Evolutionary conservation across 352 stramenopile genomes (phyloP).

Genomic region (Phytopythium vexans): DNA sequence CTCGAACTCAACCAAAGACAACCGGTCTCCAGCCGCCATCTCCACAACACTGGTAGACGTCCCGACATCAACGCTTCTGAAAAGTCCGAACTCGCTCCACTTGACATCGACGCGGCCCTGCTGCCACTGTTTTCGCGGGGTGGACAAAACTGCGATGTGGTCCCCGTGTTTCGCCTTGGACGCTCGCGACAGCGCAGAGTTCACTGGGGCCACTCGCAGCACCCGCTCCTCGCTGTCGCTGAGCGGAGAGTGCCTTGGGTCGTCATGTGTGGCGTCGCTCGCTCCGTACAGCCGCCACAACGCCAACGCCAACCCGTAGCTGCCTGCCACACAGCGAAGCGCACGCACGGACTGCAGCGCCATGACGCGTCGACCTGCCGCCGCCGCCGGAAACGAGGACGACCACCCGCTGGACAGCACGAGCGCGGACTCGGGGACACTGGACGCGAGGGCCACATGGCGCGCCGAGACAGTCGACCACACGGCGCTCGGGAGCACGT

Average conservation of each 20-base stretch:
- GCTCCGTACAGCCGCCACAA: constrained; percentile 29
- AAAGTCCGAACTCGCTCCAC: constrained; percentile 8
- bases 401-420: constrained; percentile 12
- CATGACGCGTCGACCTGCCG: constrained; percentile 32
- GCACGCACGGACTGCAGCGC: constrained; percentile 45
- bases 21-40: neutral
- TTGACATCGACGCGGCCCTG: constrained; percentile 5
- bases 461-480: constrained; percentile 47
- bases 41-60: neutral
- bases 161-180: constrained; percentile 42
- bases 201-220: constrained; percentile 36
- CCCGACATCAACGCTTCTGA: neutral
- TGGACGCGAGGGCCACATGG: constrained; percentile 38
- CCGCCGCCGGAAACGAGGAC: constrained; percentile 6
- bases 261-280: neutral
- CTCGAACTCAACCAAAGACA: constrained; percentile 43
- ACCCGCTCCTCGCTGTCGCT: constrained; percentile 27
- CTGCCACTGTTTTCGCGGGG: constrained; percentile 1
- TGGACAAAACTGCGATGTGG: constrained; percentile 29
- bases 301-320: constrained; percentile 62
- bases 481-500: constrained; percentile 58
- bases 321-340: constrained; percentile 42
- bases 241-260: neutral
- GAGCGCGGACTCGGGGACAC: constrained; percentile 27
- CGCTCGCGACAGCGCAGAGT: constrained; percentile 38